These are phyloP conservation scores for Quercus phellos DNA, from an alignment of 331 rosid genomes.

Conservation along the genomic window DNA sequence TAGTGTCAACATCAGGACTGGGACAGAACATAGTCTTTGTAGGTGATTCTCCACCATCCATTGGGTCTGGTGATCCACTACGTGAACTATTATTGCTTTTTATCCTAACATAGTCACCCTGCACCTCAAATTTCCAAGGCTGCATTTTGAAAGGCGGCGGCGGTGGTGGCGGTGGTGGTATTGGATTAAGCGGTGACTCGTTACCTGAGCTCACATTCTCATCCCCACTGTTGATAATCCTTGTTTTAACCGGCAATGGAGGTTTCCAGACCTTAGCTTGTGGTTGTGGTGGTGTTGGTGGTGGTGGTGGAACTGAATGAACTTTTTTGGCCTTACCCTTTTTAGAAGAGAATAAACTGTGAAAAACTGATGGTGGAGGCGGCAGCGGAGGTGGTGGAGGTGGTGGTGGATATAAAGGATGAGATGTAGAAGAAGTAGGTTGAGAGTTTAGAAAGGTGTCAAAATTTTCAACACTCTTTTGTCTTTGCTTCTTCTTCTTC, in stretches of 20 bases:
- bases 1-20: slow-evolving; percentile 72
- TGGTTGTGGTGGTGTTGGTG: slow-evolving; percentile 1
- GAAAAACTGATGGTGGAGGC: slow-evolving; percentile 46
- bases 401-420: slow-evolving; percentile 21
- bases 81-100: slow-evolving; percentile 58
- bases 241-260: slow-evolving; percentile 21
- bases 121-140: slow-evolving; percentile 47
- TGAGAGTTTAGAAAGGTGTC: slow-evolving; percentile 33
- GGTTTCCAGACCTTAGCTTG: slow-evolving; percentile 15
- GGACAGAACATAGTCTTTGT: slow-evolving; percentile 40
- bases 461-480: slow-evolving; percentile 57
- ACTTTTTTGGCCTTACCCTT: slow-evolving; percentile 48
- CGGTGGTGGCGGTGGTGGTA: slow-evolving; percentile 73
- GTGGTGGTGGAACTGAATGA: slow-evolving; percentile 14
- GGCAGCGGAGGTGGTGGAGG: slow-evolving; percentile 51
- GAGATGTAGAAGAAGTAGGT: neutral
- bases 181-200: slow-evolving; percentile 50
- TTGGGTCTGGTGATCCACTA: slow-evolving; percentile 47
- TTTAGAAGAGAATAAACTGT: slow-evolving; percentile 41
- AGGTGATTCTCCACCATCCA: slow-evolving; percentile 25
- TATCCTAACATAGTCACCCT: slow-evolving; percentile 67
- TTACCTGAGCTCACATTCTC: slow-evolving; percentile 33
- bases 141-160: slow-evolving; percentile 64
- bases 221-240: slow-evolving; percentile 18
- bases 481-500: slow-evolving; percentile 66